Conservation (phyloP, 345 rosid species). For the Lenwebbia sp. region DNA sequence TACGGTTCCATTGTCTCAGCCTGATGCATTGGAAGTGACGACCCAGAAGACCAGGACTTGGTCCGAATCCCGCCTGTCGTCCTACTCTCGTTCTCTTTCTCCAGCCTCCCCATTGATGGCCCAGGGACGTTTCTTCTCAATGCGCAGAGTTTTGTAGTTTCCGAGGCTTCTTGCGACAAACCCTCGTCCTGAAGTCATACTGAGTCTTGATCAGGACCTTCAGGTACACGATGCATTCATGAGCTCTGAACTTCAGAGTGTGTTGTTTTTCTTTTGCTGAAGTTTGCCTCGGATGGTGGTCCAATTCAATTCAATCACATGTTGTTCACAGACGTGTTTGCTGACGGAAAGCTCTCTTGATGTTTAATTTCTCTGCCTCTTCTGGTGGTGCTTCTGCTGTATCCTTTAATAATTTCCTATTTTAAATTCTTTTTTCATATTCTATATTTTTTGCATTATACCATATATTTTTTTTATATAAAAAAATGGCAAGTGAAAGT, state of each 20-base stretch:
- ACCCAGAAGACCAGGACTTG: background rate
- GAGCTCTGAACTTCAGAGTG: background rate
- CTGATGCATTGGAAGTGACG: background rate
- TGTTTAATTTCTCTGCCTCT: background rate
- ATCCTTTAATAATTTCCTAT: too few species aligned
- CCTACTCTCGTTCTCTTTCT: background rate
- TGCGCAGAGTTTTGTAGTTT: background rate
- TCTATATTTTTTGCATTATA: too few species aligned
- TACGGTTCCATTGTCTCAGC: background rate
- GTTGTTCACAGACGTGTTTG: background rate
- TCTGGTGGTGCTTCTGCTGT: background rate
- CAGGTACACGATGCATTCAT: background rate
- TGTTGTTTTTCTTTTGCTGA: background rate
- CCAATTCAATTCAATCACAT: background rate
- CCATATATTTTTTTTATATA: too few species aligned
- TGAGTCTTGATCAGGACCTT: background rate
- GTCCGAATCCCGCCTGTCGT: background rate
- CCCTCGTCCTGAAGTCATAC: background rate
- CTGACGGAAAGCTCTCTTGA: background rate
- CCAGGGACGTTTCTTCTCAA: background rate
- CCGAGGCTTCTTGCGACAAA: background rate
- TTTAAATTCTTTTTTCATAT: too few species aligned
- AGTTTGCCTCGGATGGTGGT: background rate
- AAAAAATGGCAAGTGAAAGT: too few species aligned
- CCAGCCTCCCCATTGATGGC: background rate